Conservation (phyloP, 148 eudicot species). For the Silene conica region DNA sequence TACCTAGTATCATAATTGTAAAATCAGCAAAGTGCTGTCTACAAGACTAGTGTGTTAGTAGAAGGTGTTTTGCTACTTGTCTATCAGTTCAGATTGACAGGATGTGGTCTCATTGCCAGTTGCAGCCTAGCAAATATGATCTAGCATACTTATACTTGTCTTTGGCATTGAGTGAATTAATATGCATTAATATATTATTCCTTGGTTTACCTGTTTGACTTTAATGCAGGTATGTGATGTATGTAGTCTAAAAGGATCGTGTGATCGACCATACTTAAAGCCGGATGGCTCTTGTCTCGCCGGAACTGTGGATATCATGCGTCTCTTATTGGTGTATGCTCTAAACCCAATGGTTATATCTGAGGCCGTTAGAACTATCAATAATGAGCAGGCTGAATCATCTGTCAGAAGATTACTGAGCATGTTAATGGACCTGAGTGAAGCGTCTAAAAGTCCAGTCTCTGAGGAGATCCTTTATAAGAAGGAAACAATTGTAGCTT, state of each 20-base stretch:
- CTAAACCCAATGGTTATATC: slow-evolving; percentile 55
- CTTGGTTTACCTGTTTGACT: not conserved
- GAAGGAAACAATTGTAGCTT: slow-evolving; percentile 27
- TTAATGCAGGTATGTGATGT: slow-evolving; percentile 65
- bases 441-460: slow-evolving; percentile 35
- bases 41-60: not conserved
- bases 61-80: slow-evolving; percentile 1
- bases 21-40: not conserved
- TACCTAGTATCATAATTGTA: not conserved
- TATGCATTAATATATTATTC: not conserved
- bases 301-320: slow-evolving; percentile 83
- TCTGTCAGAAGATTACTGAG: slow-evolving; percentile 70
- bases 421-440: slow-evolving; percentile 55
- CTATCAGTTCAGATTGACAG: not conserved
- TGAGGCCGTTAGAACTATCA: slow-evolving; percentile 38
- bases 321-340: slow-evolving; percentile 65
- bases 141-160: not conserved
- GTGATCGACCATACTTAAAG: slow-evolving; percentile 73
- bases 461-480: slow-evolving; percentile 21
- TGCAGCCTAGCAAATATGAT: not conserved
- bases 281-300: slow-evolving; percentile 58
- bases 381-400: slow-evolving; percentile 41
- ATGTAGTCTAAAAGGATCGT: slow-evolving; percentile 71
- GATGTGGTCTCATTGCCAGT: not conserved
- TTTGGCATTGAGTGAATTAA: not conserved